A percentile compares a stretch with the other conserved stretches of the same genome.
phyloP scores from a whole-genome alignment of 108 stramenopile species.

The Phaeodactylum tricornutum region DNA sequence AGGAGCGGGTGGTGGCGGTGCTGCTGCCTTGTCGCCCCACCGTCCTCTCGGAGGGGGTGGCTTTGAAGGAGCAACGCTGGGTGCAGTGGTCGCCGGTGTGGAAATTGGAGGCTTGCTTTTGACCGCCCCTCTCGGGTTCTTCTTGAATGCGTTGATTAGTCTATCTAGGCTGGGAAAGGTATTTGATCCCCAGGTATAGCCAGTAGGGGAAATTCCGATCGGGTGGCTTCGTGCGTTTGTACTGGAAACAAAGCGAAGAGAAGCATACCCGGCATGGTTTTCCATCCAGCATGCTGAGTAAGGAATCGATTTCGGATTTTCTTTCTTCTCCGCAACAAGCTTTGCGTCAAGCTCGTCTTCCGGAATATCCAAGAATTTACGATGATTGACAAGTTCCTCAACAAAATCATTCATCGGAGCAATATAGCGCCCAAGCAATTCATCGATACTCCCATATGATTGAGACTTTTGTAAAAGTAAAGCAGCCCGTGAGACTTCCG shows the following conservation, averaged over 20 bases:
- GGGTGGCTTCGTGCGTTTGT: slow-evolving; percentile 49
- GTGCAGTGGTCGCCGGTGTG: neutral
- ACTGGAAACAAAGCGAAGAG: slow-evolving; percentile 59
- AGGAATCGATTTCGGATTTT: slow-evolving; percentile 39
- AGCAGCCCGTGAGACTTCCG: too few species aligned
- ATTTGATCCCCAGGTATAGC: slow-evolving; percentile 60
- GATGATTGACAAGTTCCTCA: slow-evolving; percentile 68
- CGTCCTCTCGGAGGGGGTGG: slow-evolving; percentile 3
- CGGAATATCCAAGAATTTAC: slow-evolving; percentile 65
- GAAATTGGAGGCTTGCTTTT: neutral
- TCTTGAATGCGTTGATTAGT: slow-evolving; percentile 79
- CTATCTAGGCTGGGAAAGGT: slow-evolving; percentile 46
- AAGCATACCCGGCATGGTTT: slow-evolving; percentile 73
- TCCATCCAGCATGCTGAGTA: slow-evolving; percentile 83
- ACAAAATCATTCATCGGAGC: slow-evolving; percentile 83
- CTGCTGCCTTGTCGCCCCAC: slow-evolving; percentile 1
- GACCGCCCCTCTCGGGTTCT: slow-evolving; percentile 51
- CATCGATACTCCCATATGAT: slow-evolving; percentile 80
- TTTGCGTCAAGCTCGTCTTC: slow-evolving; percentile 75
- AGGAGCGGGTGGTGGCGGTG: slow-evolving; percentile 10
- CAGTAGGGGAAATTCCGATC: slow-evolving; percentile 74
- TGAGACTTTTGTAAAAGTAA: slow-evolving; percentile 45
- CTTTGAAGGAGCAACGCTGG: neutral
- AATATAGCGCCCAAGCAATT: slow-evolving; percentile 75
- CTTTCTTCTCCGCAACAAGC: slow-evolving; percentile 45